Evolutionary conservation across 208 protist species (phyloP).

Genomic region (Trichomonas vaginalis): DNA sequence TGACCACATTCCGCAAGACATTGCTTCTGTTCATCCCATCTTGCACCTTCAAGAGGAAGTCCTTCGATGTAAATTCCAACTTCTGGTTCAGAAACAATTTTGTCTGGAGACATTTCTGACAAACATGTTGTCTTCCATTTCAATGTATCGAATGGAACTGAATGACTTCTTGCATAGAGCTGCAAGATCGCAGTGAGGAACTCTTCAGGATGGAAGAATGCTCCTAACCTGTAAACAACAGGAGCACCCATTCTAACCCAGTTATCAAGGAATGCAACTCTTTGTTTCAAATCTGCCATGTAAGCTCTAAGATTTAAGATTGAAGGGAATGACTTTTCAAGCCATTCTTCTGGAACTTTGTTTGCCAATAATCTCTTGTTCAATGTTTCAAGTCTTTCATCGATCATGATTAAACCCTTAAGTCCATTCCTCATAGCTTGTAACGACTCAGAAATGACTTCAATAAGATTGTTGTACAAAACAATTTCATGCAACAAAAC

Average conservation of each 20-base stretch:
- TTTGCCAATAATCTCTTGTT: conserved; percentile 71
- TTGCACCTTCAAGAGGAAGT: conserved; percentile 83
- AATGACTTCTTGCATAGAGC: conserved; percentile 66
- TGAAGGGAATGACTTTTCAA: conserved; percentile 62
- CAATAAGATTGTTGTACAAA: neutral
- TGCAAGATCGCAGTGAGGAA: conserved; percentile 89
- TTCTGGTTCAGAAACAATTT: conserved; percentile 58
- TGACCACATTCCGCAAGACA: conserved; percentile 74
- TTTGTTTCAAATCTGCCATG: conserved; percentile 73
- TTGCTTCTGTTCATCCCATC: conserved; percentile 66
- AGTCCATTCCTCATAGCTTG: conserved; percentile 70
- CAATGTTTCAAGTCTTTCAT: conserved; percentile 71
- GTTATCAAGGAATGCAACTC: conserved; percentile 67
- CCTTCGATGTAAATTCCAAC: conserved; percentile 86
- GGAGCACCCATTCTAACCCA: conserved; percentile 72
- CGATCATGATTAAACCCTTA: conserved; percentile 81
- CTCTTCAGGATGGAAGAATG: conserved; percentile 91
- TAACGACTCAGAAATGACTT: conserved; percentile 15
- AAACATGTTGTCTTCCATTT: conserved; percentile 75
- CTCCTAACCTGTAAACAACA: conserved; percentile 68
- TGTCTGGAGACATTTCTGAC: neutral
- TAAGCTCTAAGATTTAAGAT: conserved; percentile 80
- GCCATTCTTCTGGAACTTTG: conserved; percentile 78
- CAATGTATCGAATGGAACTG: conserved; percentile 85
- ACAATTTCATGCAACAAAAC: neutral